These are phyloP conservation scores for Fusarium chuoi DNA, from an alignment of 2,329 filamentous ascomycete genomes.

Conservation along the genomic window DNA sequence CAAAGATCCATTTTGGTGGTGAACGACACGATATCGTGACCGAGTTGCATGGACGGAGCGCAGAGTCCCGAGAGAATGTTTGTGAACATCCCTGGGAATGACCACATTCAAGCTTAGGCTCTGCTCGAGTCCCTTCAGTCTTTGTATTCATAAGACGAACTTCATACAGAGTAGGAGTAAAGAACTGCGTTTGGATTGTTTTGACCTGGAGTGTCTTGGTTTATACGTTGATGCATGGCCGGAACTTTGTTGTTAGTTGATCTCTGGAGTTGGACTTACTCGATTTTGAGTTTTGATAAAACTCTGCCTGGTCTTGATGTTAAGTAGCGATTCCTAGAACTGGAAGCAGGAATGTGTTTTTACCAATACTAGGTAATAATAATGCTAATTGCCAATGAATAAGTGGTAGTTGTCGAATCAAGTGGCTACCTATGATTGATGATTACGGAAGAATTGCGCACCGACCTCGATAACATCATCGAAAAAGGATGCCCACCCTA, in stretches of 20 bases:
- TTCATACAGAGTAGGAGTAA: background rate
- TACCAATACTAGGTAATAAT: background rate
- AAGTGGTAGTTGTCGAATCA: background rate
- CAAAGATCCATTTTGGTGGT: conserved; percentile 12
- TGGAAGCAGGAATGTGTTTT: background rate
- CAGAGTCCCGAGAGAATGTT: background rate
- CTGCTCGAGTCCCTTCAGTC: background rate
- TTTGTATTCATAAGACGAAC: background rate
- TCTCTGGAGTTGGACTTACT: background rate
- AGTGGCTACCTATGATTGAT: background rate
- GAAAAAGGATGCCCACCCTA: conserved; percentile 11
- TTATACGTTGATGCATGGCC: background rate
- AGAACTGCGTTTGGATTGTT: background rate
- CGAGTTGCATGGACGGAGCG: background rate
- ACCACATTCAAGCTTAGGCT: background rate
- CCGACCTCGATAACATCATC: conserved; percentile 35
- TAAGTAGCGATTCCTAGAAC: background rate
- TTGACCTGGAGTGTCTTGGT: background rate
- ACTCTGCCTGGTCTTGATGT: background rate
- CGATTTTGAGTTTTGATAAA: background rate
- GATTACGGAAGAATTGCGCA: conserved; percentile 41
- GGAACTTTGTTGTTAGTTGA: background rate
- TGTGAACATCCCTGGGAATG: background rate
- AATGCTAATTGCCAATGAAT: background rate
- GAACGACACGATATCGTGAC: background rate